Evolutionary conservation across 2,329 filamentous ascomycete genomes (phyloP).

Genomic region (Aspergillus candidus): DNA sequence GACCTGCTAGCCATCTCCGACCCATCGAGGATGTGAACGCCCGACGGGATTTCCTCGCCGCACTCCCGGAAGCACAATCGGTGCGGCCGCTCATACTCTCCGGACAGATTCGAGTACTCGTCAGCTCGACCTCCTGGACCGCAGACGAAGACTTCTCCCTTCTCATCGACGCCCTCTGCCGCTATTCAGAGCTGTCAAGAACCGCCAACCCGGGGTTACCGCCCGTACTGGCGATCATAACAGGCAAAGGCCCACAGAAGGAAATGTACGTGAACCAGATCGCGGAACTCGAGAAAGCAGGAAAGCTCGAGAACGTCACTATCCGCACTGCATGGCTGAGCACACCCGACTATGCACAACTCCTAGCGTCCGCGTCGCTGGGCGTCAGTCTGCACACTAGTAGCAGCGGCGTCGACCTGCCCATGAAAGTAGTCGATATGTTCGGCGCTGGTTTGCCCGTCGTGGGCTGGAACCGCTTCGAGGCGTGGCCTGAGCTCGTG

Average conservation of each 20-base stretch:
- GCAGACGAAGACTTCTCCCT: slow-evolving; percentile 91
- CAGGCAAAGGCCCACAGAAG: slow-evolving; percentile 85
- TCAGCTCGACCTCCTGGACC: slow-evolving; percentile 96
- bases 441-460: slow-evolving; percentile 92
- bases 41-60: slow-evolving; percentile 56
- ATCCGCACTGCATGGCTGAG: slow-evolving; percentile 81
- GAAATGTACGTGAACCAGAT: slow-evolving; percentile 66
- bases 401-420: slow-evolving; percentile 88
- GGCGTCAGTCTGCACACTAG: slow-evolving; percentile 90
- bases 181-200: slow-evolving; percentile 56
- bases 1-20: slow-evolving; percentile 75
- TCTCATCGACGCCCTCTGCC: slow-evolving; percentile 72
- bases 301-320: slow-evolving; percentile 62
- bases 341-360: slow-evolving; percentile 72
- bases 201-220: slow-evolving; percentile 49
- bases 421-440: slow-evolving; percentile 99
- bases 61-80: slow-evolving; percentile 58
- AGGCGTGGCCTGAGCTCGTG: slow-evolving; percentile 87
- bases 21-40: slow-evolving; percentile 52
- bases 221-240: slow-evolving; percentile 78
- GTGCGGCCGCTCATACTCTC: slow-evolving; percentile 55
- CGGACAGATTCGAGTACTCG: slow-evolving; percentile 61
- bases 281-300: slow-evolving; percentile 51
- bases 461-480: slow-evolving; percentile 75
- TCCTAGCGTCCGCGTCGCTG: slow-evolving; percentile 80